A percentile compares a stretch with the other conserved stretches of the same genome.
These are phyloP conservation scores for Kurtzmaniella cleridarum DNA, from an alignment of 805 yeast species.

Conservation along the genomic window DNA sequence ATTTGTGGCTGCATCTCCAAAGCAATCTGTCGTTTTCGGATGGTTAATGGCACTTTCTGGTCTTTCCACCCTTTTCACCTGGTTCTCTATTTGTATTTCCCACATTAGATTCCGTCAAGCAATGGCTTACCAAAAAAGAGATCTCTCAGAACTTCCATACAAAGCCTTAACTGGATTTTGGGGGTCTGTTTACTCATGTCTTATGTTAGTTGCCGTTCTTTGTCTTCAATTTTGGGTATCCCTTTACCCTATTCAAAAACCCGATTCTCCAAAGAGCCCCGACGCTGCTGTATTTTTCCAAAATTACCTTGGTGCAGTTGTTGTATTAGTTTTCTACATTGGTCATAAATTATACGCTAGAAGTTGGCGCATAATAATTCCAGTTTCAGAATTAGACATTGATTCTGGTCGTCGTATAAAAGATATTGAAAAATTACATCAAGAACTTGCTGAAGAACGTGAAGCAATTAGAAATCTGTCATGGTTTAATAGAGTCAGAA, in stretches of 20 bases:
- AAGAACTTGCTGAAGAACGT: slow-evolving; percentile 44
- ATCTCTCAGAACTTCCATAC: slow-evolving; percentile 48
- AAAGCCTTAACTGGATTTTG: slow-evolving; percentile 41
- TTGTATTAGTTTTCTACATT: slow-evolving; percentile 42
- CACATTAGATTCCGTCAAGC: slow-evolving; percentile 30
- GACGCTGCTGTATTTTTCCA: slow-evolving; percentile 45
- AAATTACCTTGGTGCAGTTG: slow-evolving; percentile 47
- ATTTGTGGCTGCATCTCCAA: slow-evolving; percentile 37
- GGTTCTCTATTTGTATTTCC: slow-evolving; percentile 31
- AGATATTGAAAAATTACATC: slow-evolving; percentile 47
- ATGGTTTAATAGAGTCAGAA: slow-evolving; percentile 16
- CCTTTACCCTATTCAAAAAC: slow-evolving; percentile 23
- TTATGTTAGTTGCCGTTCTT: slow-evolving; percentile 22
- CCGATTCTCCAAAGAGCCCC: no score
- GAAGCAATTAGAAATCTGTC: slow-evolving; percentile 13
- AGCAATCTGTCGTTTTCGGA: slow-evolving; percentile 28
- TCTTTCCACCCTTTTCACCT: slow-evolving; percentile 30
- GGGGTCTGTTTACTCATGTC: slow-evolving; percentile 23
- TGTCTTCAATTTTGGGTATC: slow-evolving; percentile 32
- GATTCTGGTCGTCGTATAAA: slow-evolving; percentile 55
- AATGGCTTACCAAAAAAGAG: slow-evolving; percentile 30
- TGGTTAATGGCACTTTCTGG: slow-evolving; percentile 33
- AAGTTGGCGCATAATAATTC: slow-evolving; percentile 30
- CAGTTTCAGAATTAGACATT: slow-evolving; percentile 49
- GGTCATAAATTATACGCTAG: slow-evolving; percentile 46